A percentile compares a stretch with the other conserved stretches of the same genome.
phyloP scores from a whole-genome alignment of 2,329 filamentous ascomycete genomes.

The Bipolaris victoriae region DNA sequence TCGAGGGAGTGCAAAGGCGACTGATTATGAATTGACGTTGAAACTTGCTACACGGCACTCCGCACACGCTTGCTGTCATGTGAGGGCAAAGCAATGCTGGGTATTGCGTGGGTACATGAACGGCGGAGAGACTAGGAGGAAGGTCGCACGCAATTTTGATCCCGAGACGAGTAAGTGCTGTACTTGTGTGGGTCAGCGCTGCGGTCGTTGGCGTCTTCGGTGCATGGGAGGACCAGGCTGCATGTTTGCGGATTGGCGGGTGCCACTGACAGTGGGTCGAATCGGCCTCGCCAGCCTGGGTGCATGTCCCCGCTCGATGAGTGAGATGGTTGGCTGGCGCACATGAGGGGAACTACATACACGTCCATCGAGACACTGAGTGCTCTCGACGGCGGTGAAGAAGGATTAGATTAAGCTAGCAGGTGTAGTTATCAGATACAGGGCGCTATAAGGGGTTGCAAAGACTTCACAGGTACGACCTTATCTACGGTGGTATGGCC shows the following conservation, averaged over 20 bases:
- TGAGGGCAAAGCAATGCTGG: slow-evolving; percentile 49
- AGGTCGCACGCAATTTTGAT: slow-evolving; percentile 50
- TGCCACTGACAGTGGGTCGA: slow-evolving; percentile 30
- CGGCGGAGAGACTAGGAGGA: slow-evolving; percentile 37
- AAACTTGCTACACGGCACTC: slow-evolving; percentile 49
- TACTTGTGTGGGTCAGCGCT: slow-evolving; percentile 45
- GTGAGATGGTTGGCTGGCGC: slow-evolving; percentile 26
- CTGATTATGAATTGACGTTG: slow-evolving; percentile 45
- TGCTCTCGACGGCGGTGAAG: slow-evolving; percentile 8
- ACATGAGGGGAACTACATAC: slow-evolving; percentile 18
- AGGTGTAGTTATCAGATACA: not conserved
- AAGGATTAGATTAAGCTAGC: not conserved
- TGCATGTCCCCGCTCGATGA: slow-evolving; percentile 35
- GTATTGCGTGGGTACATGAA: slow-evolving; percentile 44
- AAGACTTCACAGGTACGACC: not conserved
- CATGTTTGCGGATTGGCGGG: slow-evolving; percentile 33
- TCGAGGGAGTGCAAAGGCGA: slow-evolving; percentile 16
- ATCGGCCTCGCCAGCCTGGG: slow-evolving; percentile 29
- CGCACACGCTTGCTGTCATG: slow-evolving; percentile 47
- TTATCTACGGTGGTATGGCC: not conserved
- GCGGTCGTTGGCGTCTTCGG: slow-evolving; percentile 36
- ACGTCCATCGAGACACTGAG: slow-evolving; percentile 21
- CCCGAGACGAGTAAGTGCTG: slow-evolving; percentile 45
- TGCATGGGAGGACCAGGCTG: slow-evolving; percentile 25
- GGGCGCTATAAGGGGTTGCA: not conserved